Evolutionary conservation across 495 filamentous ascomycete species (phyloP).

Genomic region (Aspergillus biplanus): DNA sequence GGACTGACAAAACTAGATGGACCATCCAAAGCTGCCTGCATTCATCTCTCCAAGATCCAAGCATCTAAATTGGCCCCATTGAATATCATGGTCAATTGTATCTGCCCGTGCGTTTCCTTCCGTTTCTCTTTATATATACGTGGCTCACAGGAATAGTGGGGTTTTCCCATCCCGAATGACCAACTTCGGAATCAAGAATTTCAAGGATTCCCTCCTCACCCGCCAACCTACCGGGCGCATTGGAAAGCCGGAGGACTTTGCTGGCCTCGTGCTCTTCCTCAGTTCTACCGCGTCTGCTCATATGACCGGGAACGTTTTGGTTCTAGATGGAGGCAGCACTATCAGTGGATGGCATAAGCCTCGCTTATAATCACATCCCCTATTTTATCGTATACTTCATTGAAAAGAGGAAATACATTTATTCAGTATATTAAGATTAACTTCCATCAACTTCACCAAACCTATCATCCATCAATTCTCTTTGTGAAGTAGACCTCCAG

Average conservation of each 20-base stretch:
- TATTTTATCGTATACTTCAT: too few relatives aligned
- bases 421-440: too few relatives aligned
- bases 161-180: neutral
- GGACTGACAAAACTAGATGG: neutral
- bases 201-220: neutral
- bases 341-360: neutral
- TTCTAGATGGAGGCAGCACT: neutral
- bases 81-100: neutral
- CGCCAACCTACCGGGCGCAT: neutral
- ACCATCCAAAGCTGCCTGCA: neutral
- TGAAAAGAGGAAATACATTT: too few relatives aligned
- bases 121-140: neutral
- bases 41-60: neutral
- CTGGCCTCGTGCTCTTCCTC: neutral
- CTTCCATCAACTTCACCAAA: neutral
- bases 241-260: neutral
- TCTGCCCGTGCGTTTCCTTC: neutral
- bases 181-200: neutral
- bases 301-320: neutral
- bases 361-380: too few relatives aligned
- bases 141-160: neutral
- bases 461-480: neutral
- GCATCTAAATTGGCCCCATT: neutral
- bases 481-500: neutral
- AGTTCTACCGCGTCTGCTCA: neutral